A percentile compares a stretch with the other conserved stretches of the same genome.
Conservation (phyloP, 345 rosid species). For the Gossypium anomalum region DNA sequence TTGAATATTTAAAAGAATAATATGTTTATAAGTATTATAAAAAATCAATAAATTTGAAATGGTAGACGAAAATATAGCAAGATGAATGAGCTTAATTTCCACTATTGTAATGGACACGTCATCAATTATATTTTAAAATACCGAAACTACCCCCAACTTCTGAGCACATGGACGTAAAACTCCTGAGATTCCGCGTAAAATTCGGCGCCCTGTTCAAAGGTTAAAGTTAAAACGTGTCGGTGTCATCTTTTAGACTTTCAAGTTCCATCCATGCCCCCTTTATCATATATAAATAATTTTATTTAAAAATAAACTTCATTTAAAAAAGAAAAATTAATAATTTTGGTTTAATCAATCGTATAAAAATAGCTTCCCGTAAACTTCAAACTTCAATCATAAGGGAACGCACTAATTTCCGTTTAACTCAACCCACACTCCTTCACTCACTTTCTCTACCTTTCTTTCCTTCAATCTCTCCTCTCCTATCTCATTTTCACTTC, state of each 20-base stretch:
- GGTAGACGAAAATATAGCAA: no score
- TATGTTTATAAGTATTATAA: no score
- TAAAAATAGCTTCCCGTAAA: background rate
- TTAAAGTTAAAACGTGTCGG: conserved; percentile 36
- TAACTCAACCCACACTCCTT: background rate
- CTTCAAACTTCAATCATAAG: conserved; percentile 22
- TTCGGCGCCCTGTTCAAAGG: background rate
- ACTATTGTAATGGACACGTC: no score
- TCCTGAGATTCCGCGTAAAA: background rate
- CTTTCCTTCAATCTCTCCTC: background rate
- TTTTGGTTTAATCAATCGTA: background rate
- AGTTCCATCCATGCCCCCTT: background rate
- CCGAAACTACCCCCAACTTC: background rate
- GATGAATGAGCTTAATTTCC: no score
- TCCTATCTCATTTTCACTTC: background rate
- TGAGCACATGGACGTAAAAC: background rate
- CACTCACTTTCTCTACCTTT: conserved; percentile 7
- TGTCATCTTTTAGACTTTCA: conserved; percentile 27
- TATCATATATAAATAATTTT: background rate
- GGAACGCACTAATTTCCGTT: background rate
- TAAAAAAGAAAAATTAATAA: background rate
- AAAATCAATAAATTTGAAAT: no score
- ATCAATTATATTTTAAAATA: background rate
- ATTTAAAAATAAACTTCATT: background rate
- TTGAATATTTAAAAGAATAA: no score